Base-by-base conservation (phyloP, 116 monocot species). In the Thalassia testudinum region DNA sequence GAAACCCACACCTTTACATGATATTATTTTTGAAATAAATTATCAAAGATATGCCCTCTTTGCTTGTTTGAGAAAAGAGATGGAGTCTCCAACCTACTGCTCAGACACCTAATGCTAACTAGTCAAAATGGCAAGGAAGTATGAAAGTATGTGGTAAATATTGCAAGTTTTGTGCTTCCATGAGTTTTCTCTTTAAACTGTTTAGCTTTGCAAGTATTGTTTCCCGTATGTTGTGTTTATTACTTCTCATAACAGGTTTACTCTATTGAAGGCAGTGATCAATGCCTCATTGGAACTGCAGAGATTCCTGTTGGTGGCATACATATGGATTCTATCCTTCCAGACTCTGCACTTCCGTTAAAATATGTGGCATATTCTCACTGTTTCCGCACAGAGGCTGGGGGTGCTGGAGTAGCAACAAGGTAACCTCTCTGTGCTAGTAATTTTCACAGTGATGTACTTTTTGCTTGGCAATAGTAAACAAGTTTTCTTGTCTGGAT, bases 381-480 rank as follows among this genome's bases (percentile, higher is more conserved):
- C 52, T 95, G 88, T 61, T 95, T 95, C 24, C 78, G 95, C 26
- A 95, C 95, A 13, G 95, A 95, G 75, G 95, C 88, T 57, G 95
- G 95, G 57, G 95, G 81, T 60, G 88, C 95, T 44, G 95, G 95
- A 8, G 27, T 73, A 29, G 81, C 93, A 48, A 85, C 88, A 50
- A 80, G 68, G 95, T 81, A 48, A 60, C 43, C 12, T 28, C 5
- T 8, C 20, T 17, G 11, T 25, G 21, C 12, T 12, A 17, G 0
- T 52, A 12, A 22, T 52, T 1, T 24, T 52, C 15, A 8, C 17
- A 52, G 12, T 24, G 2, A 54, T 25, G 10, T 30, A 18, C 5
- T 45, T n/a, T 5, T 16, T 45, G 3, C 30, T 34, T 34, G 30
- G 30, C 3, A 34, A 34, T 5, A 10, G 30, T 5, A 5, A n/a